Evolutionary conservation across 805 yeast species (phyloP).

Genomic region (Kuraishia molischiana): DNA sequence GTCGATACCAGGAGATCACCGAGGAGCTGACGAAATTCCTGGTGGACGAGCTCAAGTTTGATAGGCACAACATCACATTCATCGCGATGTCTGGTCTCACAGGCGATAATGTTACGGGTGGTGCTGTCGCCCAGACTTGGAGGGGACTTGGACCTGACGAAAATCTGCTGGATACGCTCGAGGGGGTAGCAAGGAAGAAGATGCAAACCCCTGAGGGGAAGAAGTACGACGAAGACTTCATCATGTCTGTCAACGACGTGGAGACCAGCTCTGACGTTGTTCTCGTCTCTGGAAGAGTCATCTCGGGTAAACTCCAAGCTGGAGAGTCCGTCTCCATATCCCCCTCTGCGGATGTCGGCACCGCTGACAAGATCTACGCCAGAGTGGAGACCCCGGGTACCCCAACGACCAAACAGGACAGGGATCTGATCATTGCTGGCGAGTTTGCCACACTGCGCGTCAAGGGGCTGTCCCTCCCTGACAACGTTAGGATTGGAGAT

Average conservation of each 20-base stretch:
- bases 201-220: slow-evolving; percentile 8
- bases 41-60: slow-evolving; percentile 41
- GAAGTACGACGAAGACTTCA: slow-evolving; percentile 11
- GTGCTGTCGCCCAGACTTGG: slow-evolving; percentile 42
- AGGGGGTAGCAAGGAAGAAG: slow-evolving; percentile 18
- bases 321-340: slow-evolving; percentile 55
- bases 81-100: slow-evolving; percentile 63
- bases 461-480: slow-evolving; percentile 21
- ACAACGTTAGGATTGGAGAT: slow-evolving; percentile 56
- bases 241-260: slow-evolving; percentile 57
- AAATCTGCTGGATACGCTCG: slow-evolving; percentile 31
- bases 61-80: slow-evolving; percentile 27
- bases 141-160: slow-evolving; percentile 26
- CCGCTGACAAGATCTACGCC: slow-evolving; percentile 27
- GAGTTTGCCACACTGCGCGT: slow-evolving; percentile 42
- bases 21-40: slow-evolving; percentile 41
- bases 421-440: slow-evolving; percentile 38
- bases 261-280: slow-evolving; percentile 41
- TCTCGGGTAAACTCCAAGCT: slow-evolving; percentile 57
- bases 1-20: slow-evolving; percentile 40
- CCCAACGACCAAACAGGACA: slow-evolving; percentile 11
- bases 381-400: slow-evolving; percentile 13
- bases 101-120: slow-evolving; percentile 64
- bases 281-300: slow-evolving; percentile 52
- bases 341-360: slow-evolving; percentile 38